Percentiles rank a stretch among this genome's conserved stretches.
Conservation (phyloP, 305 asterid species). For the Rubia balearica region DNA sequence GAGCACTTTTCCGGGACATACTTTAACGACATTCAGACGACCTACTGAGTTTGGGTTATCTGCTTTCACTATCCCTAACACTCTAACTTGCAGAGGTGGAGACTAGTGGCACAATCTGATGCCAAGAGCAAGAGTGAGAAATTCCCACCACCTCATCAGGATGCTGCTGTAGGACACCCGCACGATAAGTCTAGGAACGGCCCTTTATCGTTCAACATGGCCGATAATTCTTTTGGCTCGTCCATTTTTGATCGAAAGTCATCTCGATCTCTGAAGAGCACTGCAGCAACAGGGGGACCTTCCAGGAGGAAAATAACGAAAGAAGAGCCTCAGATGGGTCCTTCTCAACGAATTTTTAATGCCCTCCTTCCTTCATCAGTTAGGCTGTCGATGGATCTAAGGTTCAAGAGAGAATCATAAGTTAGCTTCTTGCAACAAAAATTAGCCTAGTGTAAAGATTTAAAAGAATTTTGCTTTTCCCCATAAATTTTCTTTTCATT, state of each 20-base stretch:
- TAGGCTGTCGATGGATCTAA: constrained; percentile 56
- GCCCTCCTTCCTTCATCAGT: constrained; percentile 59
- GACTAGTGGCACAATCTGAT: constrained; percentile 51
- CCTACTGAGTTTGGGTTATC: background rate
- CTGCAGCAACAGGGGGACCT: constrained; percentile 30
- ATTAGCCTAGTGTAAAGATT: constrained; percentile 28
- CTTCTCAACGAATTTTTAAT: constrained; percentile 50
- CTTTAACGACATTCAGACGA: background rate
- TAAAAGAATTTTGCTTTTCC: background rate
- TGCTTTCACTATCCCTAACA: background rate
- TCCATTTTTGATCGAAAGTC: constrained; percentile 45
- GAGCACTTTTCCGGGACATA: background rate
- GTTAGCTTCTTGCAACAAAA: constrained; percentile 36
- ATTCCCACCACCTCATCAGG: constrained; percentile 97
- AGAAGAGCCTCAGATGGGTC: constrained; percentile 48
- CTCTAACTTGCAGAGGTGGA: constrained; percentile 52
- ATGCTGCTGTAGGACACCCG: constrained; percentile 65
- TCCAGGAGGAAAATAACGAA: constrained; percentile 39
- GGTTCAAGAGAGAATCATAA: constrained; percentile 53
- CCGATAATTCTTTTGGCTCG: constrained; percentile 44
- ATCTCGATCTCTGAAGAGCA: constrained; percentile 36
- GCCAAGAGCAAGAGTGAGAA: constrained; percentile 83
- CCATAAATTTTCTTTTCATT: background rate
- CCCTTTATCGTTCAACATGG: constrained; percentile 45
- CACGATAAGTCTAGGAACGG: constrained; percentile 38